Evolutionary conservation across 495 filamentous ascomycete species (phyloP).

Genomic region (Xylaria venustula): DNA sequence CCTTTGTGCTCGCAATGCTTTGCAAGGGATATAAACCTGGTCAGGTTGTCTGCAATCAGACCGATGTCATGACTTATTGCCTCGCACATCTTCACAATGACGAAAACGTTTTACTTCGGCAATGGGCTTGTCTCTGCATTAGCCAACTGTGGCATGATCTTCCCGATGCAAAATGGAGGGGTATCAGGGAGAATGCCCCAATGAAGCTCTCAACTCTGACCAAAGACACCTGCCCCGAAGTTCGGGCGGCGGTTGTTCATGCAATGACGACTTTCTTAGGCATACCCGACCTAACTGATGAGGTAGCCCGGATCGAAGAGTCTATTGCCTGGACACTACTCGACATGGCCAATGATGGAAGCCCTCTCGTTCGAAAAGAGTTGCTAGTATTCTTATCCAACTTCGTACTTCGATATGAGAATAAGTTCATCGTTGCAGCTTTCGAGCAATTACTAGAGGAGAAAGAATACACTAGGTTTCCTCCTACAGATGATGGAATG

Average conservation of each 20-base stretch:
- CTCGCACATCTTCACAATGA: constrained; percentile 76
- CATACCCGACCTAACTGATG: constrained; percentile 87
- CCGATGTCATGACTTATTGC: constrained; percentile 82
- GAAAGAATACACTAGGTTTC: constrained; percentile 59
- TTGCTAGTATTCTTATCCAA: constrained; percentile 89
- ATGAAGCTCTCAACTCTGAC: constrained; percentile 74
- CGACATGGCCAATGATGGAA: constrained; percentile 86
- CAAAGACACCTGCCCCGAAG: constrained; percentile 90
- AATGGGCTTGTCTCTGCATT: constrained; percentile 96
- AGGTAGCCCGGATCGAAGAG: constrained; percentile 88
- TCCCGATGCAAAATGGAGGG: constrained; percentile 90
- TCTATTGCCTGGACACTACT: constrained; percentile 79
- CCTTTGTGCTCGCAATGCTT: constrained; percentile 94
- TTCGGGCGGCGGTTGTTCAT: constrained; percentile 88
- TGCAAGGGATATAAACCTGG: constrained; percentile 91
- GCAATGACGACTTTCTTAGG: constrained; percentile 91
- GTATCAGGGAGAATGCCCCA: constrained; percentile 78
- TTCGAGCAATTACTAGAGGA: constrained; percentile 90
- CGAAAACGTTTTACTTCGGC: constrained; percentile 83
- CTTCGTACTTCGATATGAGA: constrained; percentile 87
- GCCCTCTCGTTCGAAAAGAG: constrained; percentile 88
- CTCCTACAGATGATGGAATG: constrained; percentile 49
- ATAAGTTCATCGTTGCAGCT: constrained; percentile 86
- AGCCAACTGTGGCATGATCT: constrained; percentile 93
- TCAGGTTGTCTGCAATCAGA: constrained; percentile 80